Evolutionary conservation across 78 protist genomes (phyloP), one percentile per base, ranked within the genome.

Genomic region (Dictyostelium capitatum): DNA sequence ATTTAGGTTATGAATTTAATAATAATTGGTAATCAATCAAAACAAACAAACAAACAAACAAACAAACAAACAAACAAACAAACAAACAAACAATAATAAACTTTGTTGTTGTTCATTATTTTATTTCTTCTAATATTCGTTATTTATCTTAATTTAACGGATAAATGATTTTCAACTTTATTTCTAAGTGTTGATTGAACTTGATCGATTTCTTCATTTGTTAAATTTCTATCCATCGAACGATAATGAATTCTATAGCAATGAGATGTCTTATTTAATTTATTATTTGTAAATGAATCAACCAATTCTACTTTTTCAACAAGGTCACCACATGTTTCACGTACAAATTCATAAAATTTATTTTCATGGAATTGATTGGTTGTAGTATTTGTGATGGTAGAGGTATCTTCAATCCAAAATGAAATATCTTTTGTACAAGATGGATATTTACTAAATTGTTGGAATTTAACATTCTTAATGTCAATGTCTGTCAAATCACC

Each of bases 241-340:
- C 99, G 91, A 79, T 96, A 98, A 11, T 78, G 67, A 65, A 98
- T 96, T 64, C 99, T 94, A 79, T 79, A 98, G 79, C 99, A 98
- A 15, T 83, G 64, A 85, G 96, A 80, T 3, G 50, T 37, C 12
- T 89, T 84, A 17, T 48, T 43, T 3, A 83, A 79, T 92, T 96
- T 97, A 28, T 98, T 97, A 89, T 97, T 90, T 32, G 25, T 54
- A 65, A 97, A 98, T 8, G 57, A 51, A 53, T 98, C 99, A 17
- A 95, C 48, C 2, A 80, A 23, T 6, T 56, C 62, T 1, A 98
- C 97, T 41, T 65, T 79, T 94, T 98, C 99, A 23, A 97, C 90
- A 9, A 97, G 80, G 20, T 98, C 99, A 7, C 99, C 98, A 19
- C 90, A 97, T 6, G 70, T 19, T 11, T 12, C 79, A 54, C 99